Base-by-base conservation (phyloP, 78 protist species). In the Cavenderia fasciculata region DNA sequence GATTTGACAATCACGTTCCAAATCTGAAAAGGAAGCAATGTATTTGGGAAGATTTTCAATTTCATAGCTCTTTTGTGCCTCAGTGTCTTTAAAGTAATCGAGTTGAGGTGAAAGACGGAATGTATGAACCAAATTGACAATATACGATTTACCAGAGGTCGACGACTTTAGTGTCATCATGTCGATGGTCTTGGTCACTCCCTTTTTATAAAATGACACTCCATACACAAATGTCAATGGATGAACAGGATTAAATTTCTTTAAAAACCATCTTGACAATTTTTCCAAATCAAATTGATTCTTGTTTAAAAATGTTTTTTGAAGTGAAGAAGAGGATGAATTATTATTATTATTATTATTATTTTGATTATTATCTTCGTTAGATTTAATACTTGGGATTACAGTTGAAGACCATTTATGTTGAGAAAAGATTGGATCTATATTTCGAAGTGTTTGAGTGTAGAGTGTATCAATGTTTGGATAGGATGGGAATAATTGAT, bases 231-330 rank as follows among this genome's bases (percentile, higher is more conserved):
- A 78, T 11, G 88, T 65, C 27, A 78, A 34, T 10, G 88, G 75
- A 12, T 56, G 33, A 36, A 40, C 44, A 0, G 88, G 29, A 54
- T 65, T 78, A 27, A 78, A 78, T 31, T 78, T 78, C 33, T 78
- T 78, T 1, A 78, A 49, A 33, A 78, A 78, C 88, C 88, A 78
- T 47, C 76, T 27, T 1, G 88, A 65, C 3, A 78, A 23, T 27
- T 78, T 78, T 19, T 78, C 88, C 52, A 78, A 41, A 66, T 78
- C 88, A 33, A 78, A 78, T 52, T 78, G 88, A 54, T 78, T 78
- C 44, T 78, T 78, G n/a, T 66, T 63, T 5, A 78, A 21, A 41
- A 78, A 29, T n/a, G n/a, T n/a, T n/a, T n/a, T n/a, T n/a, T n/a
- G n/a, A n/a, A n/a, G n/a, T n/a, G n/a, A n/a, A n/a, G n/a, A n/a